These are phyloP conservation scores for Aspergillus novoparasiticus DNA, from an alignment of 2,329 filamentous ascomycete genomes.

Conservation along the genomic window DNA sequence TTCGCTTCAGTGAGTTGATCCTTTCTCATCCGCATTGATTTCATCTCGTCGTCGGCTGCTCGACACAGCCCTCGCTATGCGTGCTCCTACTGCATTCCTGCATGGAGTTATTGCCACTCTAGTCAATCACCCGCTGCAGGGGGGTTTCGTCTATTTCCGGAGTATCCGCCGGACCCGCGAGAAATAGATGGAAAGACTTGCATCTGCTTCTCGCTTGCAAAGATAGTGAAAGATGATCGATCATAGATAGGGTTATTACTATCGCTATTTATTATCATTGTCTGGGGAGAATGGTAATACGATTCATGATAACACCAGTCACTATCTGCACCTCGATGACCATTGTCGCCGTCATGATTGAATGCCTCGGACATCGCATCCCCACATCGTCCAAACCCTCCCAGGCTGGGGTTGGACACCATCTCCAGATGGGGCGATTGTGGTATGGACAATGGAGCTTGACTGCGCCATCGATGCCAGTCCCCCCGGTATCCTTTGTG, in stretches of 20 bases:
- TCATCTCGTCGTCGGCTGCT: neutral
- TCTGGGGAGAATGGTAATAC: neutral
- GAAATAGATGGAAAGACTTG: neutral
- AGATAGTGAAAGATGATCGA: constrained; percentile 3
- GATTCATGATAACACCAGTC: neutral
- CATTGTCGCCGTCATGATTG: constrained; percentile 5
- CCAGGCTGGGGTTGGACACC: neutral
- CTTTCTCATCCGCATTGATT: neutral
- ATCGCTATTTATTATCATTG: neutral
- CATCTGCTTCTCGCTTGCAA: neutral
- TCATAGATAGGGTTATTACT: neutral
- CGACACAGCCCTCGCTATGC: neutral
- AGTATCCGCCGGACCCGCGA: constrained; percentile 22
- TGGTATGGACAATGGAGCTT: neutral
- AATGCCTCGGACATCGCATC: neutral
- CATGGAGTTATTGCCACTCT: constrained; percentile 1
- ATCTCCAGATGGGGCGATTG: neutral
- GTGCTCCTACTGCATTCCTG: neutral
- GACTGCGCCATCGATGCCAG: neutral
- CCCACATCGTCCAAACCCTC: neutral
- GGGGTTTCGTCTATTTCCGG: constrained; percentile 2
- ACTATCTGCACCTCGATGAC: neutral
- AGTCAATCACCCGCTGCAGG: neutral
- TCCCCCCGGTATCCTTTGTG: neutral
- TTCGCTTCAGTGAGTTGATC: neutral